phyloP scores from a whole-genome alignment of 768 basidiomycete genomes.

The Suillus lakei region DNA sequence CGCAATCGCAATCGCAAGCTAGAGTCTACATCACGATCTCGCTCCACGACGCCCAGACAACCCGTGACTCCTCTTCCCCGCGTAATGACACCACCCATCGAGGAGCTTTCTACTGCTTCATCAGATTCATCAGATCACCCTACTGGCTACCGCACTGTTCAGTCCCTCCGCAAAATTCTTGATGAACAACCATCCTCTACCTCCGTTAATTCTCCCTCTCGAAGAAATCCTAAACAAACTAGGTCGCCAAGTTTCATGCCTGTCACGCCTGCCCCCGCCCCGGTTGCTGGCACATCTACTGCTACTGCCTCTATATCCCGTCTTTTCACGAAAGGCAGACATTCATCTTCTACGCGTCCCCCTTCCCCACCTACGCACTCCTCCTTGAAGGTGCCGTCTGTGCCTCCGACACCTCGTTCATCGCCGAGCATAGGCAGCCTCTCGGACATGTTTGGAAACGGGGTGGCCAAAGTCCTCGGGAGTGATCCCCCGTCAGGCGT shows the following conservation, averaged over 20 bases:
- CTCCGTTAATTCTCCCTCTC: slow-evolving; percentile 23
- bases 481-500: slow-evolving; percentile 53
- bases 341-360: slow-evolving; percentile 65
- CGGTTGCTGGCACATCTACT: slow-evolving; percentile 64
- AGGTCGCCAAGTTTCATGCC: slow-evolving; percentile 39
- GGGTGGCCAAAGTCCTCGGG: slow-evolving; percentile 33
- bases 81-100: slow-evolving; percentile 59
- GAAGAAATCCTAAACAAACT: slow-evolving; percentile 15
- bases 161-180: slow-evolving; percentile 72
- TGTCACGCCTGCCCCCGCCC: slow-evolving; percentile 52
- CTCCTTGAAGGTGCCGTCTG: slow-evolving; percentile 45
- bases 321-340: slow-evolving; percentile 67
- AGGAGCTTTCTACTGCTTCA: slow-evolving; percentile 56
- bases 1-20: slow-evolving; percentile 16
- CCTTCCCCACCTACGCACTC: slow-evolving; percentile 64
- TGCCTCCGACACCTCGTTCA: slow-evolving; percentile 41
- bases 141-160: slow-evolving; percentile 63
- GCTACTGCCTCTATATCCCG: slow-evolving; percentile 81
- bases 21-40: slow-evolving; percentile 22
- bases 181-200: slow-evolving; percentile 49
- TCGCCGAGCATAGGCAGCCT: slow-evolving; percentile 36
- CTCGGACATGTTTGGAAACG: slow-evolving; percentile 32
- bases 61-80: slow-evolving; percentile 31
- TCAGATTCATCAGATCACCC: slow-evolving; percentile 56
- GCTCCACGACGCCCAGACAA: slow-evolving; percentile 37